Evolutionary conservation across 2,329 filamentous ascomycete species (phyloP), one percentile per base, ranked within the genome.

Genomic region (Exophiala calicioides): DNA sequence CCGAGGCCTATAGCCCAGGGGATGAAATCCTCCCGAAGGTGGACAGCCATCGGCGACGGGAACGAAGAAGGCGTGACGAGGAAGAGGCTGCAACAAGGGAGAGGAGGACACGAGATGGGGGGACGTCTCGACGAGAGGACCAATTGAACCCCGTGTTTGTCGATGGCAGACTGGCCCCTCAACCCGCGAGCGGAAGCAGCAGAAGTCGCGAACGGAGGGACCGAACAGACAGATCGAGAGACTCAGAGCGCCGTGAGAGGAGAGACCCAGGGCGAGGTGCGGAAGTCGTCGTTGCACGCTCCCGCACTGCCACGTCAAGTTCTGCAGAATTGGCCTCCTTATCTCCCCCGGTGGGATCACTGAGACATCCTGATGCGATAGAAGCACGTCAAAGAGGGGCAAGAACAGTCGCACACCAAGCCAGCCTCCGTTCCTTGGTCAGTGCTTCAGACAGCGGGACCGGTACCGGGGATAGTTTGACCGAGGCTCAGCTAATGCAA

Each of bases 401-500:
- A 16, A 72, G 86, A 38, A 84, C 83, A 41, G 76, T 96, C 36
- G 89, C 93, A 62, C 91, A 96, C 62, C 91, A 97, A 70, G 85
- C 89, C 1, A 95, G 90, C 48, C 72, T 97, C 55, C 77, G 90
- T 42, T 95, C 88, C 7, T 70, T 97, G 49, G 82, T 97, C 49
- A 90, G 88, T 61, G 80, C 84, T 3, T 87, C 86, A 0, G 86
- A 90, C 53, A 54, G 45, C 29, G 56, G 57, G 5, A 58, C 57
- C 9, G 58, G 58, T 16, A 59, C 57, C 12, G 76, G 88, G 47
- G 87, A 87, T 58, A 82, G 85, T 34, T 78, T 82, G 15, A 84
- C 95, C 59, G 86, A 95, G 63, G 82, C 86, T 50, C 90, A 95
- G 63, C 94, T 96, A 49, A 80, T 94, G 57, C 81, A 88, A 32